Evolutionary conservation across 495 filamentous ascomycete species (phyloP).

Genomic region (Podospora sp.): DNA sequence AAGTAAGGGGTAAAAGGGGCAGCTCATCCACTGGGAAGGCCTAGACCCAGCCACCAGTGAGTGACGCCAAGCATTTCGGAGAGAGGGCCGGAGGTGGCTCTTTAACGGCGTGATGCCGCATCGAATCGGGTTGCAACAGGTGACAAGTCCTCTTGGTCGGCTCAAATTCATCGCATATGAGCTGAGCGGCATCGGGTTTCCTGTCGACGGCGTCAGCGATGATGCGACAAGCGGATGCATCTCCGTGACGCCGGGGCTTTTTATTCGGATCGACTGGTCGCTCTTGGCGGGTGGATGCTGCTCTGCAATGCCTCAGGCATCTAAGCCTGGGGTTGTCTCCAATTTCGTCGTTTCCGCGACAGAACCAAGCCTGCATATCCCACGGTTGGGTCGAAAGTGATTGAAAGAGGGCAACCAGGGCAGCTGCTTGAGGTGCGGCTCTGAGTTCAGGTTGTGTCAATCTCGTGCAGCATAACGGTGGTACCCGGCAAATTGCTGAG

Average conservation of each 20-base stretch:
- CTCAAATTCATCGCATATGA: background rate
- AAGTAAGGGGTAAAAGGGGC: conserved; percentile 1
- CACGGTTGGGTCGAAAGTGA: background rate
- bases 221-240: background rate
- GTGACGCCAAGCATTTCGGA: too few species aligned
- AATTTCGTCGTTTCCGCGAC: background rate
- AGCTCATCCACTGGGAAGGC: background rate
- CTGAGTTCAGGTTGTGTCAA: conserved; percentile 1
- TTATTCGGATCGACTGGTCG: background rate
- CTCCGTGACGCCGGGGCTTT: background rate
- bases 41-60: too few species aligned
- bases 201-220: background rate
- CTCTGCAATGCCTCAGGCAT: background rate
- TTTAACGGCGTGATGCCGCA: background rate
- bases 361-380: conserved; percentile 1
- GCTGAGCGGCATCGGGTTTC: background rate
- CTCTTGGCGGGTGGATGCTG: background rate
- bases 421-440: conserved; percentile 5
- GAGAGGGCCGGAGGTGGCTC: too few species aligned
- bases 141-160: background rate
- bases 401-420: background rate
- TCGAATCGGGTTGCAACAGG: background rate
- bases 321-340: background rate
- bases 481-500: conserved; percentile 15
- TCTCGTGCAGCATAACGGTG: conserved; percentile 5